Conservation (phyloP, 1,139 yeast species). For the Saccharomyces hybrid region DNA sequence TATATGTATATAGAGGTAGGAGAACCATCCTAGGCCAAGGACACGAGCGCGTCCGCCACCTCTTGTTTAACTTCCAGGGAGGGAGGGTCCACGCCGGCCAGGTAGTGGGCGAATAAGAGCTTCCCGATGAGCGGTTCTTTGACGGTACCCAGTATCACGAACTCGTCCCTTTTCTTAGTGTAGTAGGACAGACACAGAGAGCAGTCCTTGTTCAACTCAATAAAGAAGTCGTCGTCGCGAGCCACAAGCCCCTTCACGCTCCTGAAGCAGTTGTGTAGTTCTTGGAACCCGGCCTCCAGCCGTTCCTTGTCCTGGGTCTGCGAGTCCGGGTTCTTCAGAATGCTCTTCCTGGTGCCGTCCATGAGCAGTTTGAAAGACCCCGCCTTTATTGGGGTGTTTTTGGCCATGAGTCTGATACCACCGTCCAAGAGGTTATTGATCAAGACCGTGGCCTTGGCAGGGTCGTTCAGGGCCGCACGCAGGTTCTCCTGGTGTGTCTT, state of each 20-base stretch:
- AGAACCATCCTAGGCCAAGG: background rate
- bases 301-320: background rate
- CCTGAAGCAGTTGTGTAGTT: slow-evolving; percentile 4
- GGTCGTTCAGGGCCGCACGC: slow-evolving; percentile 47
- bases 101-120: slow-evolving; percentile 45
- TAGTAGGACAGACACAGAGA: slow-evolving; percentile 38
- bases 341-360: slow-evolving; percentile 63
- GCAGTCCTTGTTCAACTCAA: slow-evolving; percentile 42
- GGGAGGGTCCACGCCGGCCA: slow-evolving; percentile 49
- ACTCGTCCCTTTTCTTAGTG: slow-evolving; percentile 28
- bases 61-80: slow-evolving; percentile 35
- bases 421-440: slow-evolving; percentile 47
- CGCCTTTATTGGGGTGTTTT: slow-evolving; percentile 75
- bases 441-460: slow-evolving; percentile 44
- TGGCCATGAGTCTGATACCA: slow-evolving; percentile 52
- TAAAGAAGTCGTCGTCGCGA: slow-evolving; percentile 27
- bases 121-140: slow-evolving; percentile 43
- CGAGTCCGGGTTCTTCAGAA: slow-evolving; percentile 4
- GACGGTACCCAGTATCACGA: slow-evolving; percentile 39
- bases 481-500: slow-evolving; percentile 41
- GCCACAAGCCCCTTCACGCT: slow-evolving; percentile 6
- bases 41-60: slow-evolving; percentile 40
- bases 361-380: slow-evolving; percentile 79
- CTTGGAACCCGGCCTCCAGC: slow-evolving; percentile 1
- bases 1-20: background rate